Percentiles rank a stretch among this genome's conserved stretches.
These are phyloP conservation scores for Verticillium alfalfae DNA, from an alignment of 2,329 filamentous ascomycete species.

Conservation along the genomic window DNA sequence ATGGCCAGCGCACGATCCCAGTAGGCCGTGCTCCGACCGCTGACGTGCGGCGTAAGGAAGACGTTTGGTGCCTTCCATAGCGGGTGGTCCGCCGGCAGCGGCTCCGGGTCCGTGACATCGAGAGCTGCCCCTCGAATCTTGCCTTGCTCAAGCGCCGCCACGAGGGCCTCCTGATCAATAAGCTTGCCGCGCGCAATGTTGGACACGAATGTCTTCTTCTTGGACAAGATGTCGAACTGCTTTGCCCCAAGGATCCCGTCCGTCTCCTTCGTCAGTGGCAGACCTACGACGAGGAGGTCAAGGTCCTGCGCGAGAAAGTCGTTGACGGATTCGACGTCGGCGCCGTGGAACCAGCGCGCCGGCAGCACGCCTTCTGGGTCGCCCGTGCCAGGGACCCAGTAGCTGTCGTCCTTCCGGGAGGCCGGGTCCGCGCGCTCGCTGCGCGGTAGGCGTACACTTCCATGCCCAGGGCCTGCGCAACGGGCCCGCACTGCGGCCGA, in stretches of 20 bases:
- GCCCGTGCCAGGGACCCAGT: slow-evolving; percentile 62
- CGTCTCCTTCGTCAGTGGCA: slow-evolving; percentile 45
- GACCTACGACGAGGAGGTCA: slow-evolving; percentile 46
- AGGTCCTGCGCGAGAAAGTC: slow-evolving; percentile 44
- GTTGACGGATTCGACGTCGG: slow-evolving; percentile 35
- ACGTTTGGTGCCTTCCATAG: slow-evolving; percentile 67
- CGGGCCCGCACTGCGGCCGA: slow-evolving; percentile 47
- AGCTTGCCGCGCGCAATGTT: slow-evolving; percentile 64
- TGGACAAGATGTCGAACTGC: slow-evolving; percentile 40
- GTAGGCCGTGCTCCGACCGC: slow-evolving; percentile 34
- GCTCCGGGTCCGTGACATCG: slow-evolving; percentile 77
- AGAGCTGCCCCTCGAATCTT: slow-evolving; percentile 59
- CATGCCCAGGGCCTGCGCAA: slow-evolving; percentile 63
- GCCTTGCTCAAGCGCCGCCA: slow-evolving; percentile 46
- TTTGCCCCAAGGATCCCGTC: slow-evolving; percentile 41
- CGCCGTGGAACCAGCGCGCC: slow-evolving; percentile 44
- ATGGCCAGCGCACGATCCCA: slow-evolving; percentile 34
- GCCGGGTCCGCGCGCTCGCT: slow-evolving; percentile 61
- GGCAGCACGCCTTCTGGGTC: slow-evolving; percentile 45
- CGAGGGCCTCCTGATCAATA: slow-evolving; percentile 48
- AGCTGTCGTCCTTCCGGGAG: slow-evolving; percentile 58
- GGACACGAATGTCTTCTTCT: slow-evolving; percentile 53
- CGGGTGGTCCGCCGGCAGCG: slow-evolving; percentile 60
- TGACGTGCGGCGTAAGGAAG: slow-evolving; percentile 53
- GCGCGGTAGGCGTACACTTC: slow-evolving; percentile 67